phyloP scores from a whole-genome alignment of 306 rosid species.

The peach (Prunus persica) region DNA sequence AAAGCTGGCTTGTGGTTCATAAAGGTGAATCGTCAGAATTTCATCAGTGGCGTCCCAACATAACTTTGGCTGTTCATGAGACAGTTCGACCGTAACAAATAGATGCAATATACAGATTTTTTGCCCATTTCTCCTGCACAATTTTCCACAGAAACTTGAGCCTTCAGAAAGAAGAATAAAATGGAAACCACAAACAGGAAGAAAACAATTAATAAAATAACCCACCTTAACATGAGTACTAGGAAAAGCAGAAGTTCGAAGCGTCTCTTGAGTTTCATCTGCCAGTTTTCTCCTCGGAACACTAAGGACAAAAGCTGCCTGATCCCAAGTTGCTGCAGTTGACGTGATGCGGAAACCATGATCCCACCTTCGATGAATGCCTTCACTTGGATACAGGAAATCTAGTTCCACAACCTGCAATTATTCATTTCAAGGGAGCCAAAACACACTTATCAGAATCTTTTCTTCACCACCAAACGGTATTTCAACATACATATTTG shows the following conservation, averaged over 20 bases:
- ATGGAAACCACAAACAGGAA: neutral
- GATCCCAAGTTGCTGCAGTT: constrained; percentile 91
- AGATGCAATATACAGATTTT: constrained; percentile 83
- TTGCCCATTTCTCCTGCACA: constrained; percentile 91
- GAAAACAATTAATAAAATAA: constrained; percentile 4
- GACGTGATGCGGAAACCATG: constrained; percentile 79
- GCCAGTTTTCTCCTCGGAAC: constrained; percentile 78
- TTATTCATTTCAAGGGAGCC: neutral
- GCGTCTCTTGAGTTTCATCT: constrained; percentile 98
- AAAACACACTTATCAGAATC: neutral
- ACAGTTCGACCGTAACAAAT: constrained; percentile 92
- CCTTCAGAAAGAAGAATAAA: neutral
- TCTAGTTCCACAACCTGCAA: constrained; percentile 52
- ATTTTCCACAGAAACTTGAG: constrained; percentile 27
- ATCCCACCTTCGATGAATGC: constrained; percentile 55
- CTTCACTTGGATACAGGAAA: constrained; percentile 55
- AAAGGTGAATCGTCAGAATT: constrained; percentile 27
- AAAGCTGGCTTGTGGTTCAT: constrained; percentile 12
- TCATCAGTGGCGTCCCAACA: constrained; percentile 30
- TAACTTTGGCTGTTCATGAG: constrained; percentile 47
- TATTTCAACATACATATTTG: neutral
- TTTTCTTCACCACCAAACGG: neutral
- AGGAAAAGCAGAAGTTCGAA: constrained; percentile 89
- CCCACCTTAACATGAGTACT: constrained; percentile 86
- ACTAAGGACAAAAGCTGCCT: constrained; percentile 85